A percentile compares a stretch with the other conserved stretches of the same genome.
These are phyloP conservation scores for Diaporthe ilicicola DNA, from an alignment of 2,329 filamentous ascomycete species.

Conservation along the genomic window DNA sequence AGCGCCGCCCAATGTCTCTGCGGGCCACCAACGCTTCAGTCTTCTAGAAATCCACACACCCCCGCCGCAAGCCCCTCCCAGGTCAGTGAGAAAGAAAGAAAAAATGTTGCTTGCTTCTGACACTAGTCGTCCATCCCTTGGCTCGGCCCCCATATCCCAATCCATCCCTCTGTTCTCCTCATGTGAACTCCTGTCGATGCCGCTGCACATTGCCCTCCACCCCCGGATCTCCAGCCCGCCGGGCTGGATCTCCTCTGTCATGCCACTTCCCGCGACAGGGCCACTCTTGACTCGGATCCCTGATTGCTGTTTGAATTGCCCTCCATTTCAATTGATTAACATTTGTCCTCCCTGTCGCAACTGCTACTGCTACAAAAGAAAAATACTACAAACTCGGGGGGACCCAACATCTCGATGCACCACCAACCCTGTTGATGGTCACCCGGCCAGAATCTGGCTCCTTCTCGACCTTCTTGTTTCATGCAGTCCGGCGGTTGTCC, in stretches of 20 bases:
- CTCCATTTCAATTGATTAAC: background rate
- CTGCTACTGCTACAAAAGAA: background rate
- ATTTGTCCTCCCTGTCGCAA: too few species aligned
- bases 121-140: background rate
- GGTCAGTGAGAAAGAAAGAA: conserved; percentile 27
- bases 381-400: background rate
- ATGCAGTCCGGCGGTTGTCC: conserved; percentile 4
- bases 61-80: conserved; percentile 20
- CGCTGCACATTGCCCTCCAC: conserved; percentile 4
- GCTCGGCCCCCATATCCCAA: background rate
- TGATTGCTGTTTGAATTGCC: background rate
- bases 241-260: conserved; percentile 24
- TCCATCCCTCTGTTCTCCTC: conserved; percentile 10
- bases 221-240: conserved; percentile 23
- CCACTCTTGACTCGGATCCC: conserved; percentile 22
- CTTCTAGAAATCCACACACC: conserved; percentile 24
- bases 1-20: conserved; percentile 23
- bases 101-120: background rate
- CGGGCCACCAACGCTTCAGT: background rate
- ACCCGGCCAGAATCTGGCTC: background rate
- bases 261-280: conserved; percentile 29
- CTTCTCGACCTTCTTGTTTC: conserved; percentile 6
- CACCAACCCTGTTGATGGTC: background rate
- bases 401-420: background rate
- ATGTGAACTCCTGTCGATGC: conserved; percentile 5